Percentiles rank a stretch among this genome's conserved stretches.
Conservation (phyloP, 2,329 filamentous ascomycete genomes). For the Corinectria fuckeliana region DNA sequence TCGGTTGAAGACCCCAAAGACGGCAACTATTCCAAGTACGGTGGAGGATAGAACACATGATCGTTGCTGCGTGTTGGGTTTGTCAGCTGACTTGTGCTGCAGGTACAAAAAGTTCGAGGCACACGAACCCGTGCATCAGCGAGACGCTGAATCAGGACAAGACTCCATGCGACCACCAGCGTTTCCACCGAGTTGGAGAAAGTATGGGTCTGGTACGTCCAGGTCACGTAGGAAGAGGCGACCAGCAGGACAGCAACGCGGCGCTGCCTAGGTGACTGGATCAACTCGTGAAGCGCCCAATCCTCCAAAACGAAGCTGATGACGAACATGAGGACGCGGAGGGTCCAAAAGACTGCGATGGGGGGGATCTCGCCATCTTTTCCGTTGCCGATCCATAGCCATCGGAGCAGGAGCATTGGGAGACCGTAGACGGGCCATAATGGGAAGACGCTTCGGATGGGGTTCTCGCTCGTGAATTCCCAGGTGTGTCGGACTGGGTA, state of each 20-base stretch:
- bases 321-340: slow-evolving; percentile 90
- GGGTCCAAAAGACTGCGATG: slow-evolving; percentile 86
- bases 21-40: slow-evolving; percentile 78
- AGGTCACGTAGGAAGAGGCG: slow-evolving; percentile 96
- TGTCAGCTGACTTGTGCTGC: slow-evolving; percentile 29
- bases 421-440: slow-evolving; percentile 95
- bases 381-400: slow-evolving; percentile 88
- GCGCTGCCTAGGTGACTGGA: slow-evolving; percentile 75
- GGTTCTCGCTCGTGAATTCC: slow-evolving; percentile 90
- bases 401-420: slow-evolving; percentile 90
- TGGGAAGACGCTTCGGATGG: slow-evolving; percentile 95
- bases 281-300: slow-evolving; percentile 94
- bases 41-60: slow-evolving; percentile 78
- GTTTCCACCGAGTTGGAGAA: slow-evolving; percentile 99
- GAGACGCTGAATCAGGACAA: slow-evolving; percentile 90
- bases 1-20: slow-evolving; percentile 92
- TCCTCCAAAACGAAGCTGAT: slow-evolving; percentile 97
- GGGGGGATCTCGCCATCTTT: slow-evolving; percentile 79
- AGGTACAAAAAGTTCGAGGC: slow-evolving; percentile 3
- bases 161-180: slow-evolving; percentile 87
- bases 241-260: slow-evolving; percentile 81
- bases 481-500: slow-evolving; percentile 91
- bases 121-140: slow-evolving; percentile 73
- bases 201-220: slow-evolving; percentile 98
- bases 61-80: slow-evolving; percentile 61